Evolutionary conservation across 139 green algal genomes (phyloP), one percentile per base, ranked within the genome.

Genomic region (Mesostigma viride): DNA sequence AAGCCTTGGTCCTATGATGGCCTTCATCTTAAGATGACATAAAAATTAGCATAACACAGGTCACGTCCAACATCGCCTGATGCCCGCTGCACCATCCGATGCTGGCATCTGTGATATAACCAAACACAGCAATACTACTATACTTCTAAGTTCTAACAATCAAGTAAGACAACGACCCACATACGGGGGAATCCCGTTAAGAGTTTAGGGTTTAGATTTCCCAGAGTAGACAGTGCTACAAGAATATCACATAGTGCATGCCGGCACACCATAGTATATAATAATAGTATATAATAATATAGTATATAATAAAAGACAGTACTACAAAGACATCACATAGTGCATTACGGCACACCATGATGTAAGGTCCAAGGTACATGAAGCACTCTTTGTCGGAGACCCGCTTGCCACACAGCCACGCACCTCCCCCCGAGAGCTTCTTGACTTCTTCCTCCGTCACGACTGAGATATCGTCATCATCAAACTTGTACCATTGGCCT

Each of bases 401-500:
- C 20, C 34, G 24, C 20, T 3, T 28, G 14, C n/a, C 48, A 26
- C 3, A 47, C 14, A 28, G 17, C 32, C 62, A 26, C 56, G 58
- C 30, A 71, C 69, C 69, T 66, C 69, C 69, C 3, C 69, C 69
- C 22, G 69, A 32, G 1, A 99, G 81, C 28, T 81, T 77, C 17
- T 93, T 72, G 47, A 99, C 85, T 20, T 99, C 91, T 20, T 97
- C 92, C 62, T 89, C 82, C 31, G 33, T 79, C 8, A 59, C 58
- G 28, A 62, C 27, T 31, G 57, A 69, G 4, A 51, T 46, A 33
- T 65, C 71, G 56, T 99, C 90, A 76, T 99, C 93, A 65, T 99
- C 93, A 78, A 95, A 99, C 66, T 93, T 74, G 4, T 96, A 81
- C 93, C 93, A 99, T 30, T 80, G 64, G 11, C 85, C 69, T 72